Evolutionary conservation across 164 flowering plant genomes (phyloP).

Genomic region (Aristolochia californica): DNA sequence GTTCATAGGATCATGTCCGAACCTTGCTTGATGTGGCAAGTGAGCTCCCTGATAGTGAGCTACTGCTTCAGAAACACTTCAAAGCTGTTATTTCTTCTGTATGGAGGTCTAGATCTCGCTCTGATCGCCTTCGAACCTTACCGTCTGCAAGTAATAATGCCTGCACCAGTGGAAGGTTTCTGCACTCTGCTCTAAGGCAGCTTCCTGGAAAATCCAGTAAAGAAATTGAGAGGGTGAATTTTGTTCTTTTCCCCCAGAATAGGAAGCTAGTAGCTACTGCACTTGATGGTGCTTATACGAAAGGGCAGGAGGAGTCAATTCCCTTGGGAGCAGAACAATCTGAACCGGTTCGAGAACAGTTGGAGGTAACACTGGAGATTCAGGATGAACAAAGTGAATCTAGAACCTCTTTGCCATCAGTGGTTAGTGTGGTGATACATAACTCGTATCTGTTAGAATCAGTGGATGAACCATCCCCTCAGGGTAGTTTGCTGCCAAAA

Average conservation of each 20-base stretch:
- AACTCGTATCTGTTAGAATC: slow-evolving; percentile 26
- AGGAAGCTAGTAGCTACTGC: slow-evolving; percentile 53
- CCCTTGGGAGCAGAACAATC: slow-evolving; percentile 25
- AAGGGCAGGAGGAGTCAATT: slow-evolving; percentile 16
- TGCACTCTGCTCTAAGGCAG: slow-evolving; percentile 15
- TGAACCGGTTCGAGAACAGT: slow-evolving; percentile 22
- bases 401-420: slow-evolving; percentile 34
- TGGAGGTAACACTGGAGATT: slow-evolving; percentile 62
- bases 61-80: slow-evolving; percentile 81
- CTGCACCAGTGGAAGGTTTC: slow-evolving; percentile 20
- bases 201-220: slow-evolving; percentile 13
- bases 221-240: slow-evolving; percentile 26
- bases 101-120: slow-evolving; percentile 44
- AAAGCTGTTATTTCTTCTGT: slow-evolving; percentile 73
- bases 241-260: slow-evolving; percentile 27
- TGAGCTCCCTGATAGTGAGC: slow-evolving; percentile 64
- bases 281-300: slow-evolving; percentile 30
- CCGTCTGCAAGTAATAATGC: slow-evolving; percentile 24
- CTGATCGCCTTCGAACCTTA: slow-evolving; percentile 14
- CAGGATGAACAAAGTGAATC: slow-evolving; percentile 22
- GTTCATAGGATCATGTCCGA: slow-evolving; percentile 55
- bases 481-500: slow-evolving; percentile 20
- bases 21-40: slow-evolving; percentile 51
- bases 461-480: slow-evolving; percentile 11
- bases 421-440: slow-evolving; percentile 32